Base-by-base conservation (phyloP, 768 basidiomycete genomes). In the Kwoniella shandongensis region DNA sequence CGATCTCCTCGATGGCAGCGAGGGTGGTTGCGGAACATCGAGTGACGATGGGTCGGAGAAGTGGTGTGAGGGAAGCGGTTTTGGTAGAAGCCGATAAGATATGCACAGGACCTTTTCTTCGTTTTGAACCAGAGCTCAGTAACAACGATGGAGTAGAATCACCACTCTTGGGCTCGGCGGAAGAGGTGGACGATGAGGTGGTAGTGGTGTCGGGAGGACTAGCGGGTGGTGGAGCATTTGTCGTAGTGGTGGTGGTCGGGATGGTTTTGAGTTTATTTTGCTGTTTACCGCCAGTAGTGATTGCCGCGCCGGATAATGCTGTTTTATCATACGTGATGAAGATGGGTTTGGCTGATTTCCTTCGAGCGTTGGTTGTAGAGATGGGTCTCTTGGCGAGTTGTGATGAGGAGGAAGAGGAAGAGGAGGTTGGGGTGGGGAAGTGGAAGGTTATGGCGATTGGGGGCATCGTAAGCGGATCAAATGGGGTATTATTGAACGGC, bases 31-130 rank as follows among this genome's bases (percentile, higher is more conserved):
- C 40, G 22, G 57, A 50, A 39, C 63, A 64, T 40, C 63, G 45
- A 12, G 40, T 26, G 45, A 64, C 59, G 50, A 64, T 60, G 2
- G 63, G 63, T 23, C 32, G 50, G 4, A 64, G 41, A 4, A 64
- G 47, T 5, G 63, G 63, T 13, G 63, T 64, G 45, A 64, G 49
- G 2, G 59, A 60, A n/a, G 59, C 58, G 2, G 29, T 22, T 23
- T 42, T 52, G 20, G 39, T 44, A 10, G 51, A 25, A n/a, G 53
- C n/a, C 12, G 48, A 41, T 23, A 58, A 11, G 7, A 29, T 20
- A n/a, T 26, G 44, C 42, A 58, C 56, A 4, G 56, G 56, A 41
- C 56, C 56, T 54, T 63, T 63, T 25, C 56, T 44, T 50, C 57
- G 45, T 36, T 49, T 58, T 17, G 61, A 58, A 23, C 30, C 40